Evolutionary conservation across 2,329 filamentous ascomycete genomes (phyloP).

Genomic region (Sphaerulina vaccinii): DNA sequence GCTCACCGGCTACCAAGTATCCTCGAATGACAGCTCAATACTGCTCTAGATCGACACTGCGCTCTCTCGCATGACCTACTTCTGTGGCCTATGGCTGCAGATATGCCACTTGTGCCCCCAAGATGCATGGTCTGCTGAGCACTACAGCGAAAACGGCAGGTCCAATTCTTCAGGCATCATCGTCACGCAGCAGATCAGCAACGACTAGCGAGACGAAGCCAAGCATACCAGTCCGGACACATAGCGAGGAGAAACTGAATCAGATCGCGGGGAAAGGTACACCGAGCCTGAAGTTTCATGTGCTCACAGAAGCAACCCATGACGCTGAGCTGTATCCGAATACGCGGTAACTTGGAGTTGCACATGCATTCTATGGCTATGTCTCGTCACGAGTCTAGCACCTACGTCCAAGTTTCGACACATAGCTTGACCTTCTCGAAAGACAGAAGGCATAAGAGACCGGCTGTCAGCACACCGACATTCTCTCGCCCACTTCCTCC

Average conservation of each 20-base stretch:
- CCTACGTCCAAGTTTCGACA: not conserved
- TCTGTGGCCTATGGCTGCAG: not conserved
- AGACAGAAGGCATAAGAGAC: not conserved
- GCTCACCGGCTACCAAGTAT: not conserved
- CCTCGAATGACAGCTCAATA: constrained; percentile 11
- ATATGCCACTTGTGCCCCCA: not conserved
- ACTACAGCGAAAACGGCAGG: constrained; percentile 7
- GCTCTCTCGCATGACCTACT: constrained; percentile 7
- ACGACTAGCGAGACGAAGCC: constrained; percentile 3
- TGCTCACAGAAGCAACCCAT: not conserved
- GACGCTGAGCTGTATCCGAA: not conserved
- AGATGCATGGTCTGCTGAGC: constrained; percentile 1
- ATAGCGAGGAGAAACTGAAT: not conserved
- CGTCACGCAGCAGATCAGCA: constrained; percentile 9
- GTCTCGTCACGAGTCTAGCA: not conserved
- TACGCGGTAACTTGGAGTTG: not conserved
- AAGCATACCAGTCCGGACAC: constrained; percentile 8
- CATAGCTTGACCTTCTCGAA: not conserved
- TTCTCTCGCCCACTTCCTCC: not conserved
- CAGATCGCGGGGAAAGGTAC: constrained; percentile 3
- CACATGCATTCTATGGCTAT: not conserved
- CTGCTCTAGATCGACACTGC: constrained; percentile 7
- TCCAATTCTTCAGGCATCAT: not conserved
- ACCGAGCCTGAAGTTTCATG: not conserved
- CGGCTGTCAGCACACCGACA: constrained; percentile 3